Conservation (phyloP, 2,329 filamentous ascomycete genomes). For the Phyllosticta citrichinensis region DNA sequence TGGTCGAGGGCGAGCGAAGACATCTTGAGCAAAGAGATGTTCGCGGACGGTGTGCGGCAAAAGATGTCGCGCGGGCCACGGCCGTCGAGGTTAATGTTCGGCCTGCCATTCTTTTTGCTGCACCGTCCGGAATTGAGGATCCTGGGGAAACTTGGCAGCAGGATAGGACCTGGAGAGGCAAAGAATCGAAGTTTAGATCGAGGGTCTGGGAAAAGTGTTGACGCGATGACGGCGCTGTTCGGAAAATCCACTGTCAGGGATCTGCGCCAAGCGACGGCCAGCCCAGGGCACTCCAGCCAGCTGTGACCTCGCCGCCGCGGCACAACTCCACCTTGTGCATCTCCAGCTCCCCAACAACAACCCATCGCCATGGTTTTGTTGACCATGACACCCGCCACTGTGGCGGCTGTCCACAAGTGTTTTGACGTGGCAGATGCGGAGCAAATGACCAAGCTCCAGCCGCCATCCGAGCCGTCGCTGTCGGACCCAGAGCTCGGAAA, state of each 20-base stretch:
- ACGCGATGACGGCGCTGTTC: constrained; percentile 6
- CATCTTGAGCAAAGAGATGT: constrained; percentile 22
- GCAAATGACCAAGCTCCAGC: constrained; percentile 17
- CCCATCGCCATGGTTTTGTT: constrained; percentile 57
- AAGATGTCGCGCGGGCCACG: constrained; percentile 20
- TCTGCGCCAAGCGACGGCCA: constrained; percentile 1
- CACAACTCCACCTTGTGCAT: background rate
- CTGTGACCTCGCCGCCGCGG: background rate
- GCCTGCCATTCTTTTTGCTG: constrained; percentile 14
- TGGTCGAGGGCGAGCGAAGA: constrained; percentile 14
- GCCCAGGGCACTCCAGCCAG: background rate
- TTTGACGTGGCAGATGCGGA: constrained; percentile 14
- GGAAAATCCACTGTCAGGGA: constrained; percentile 10
- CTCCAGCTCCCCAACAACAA: background rate
- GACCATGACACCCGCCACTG: constrained; percentile 61
- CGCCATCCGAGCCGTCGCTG: constrained; percentile 40
- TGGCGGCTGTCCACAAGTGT: constrained; percentile 47
- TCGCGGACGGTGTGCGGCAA: constrained; percentile 14
- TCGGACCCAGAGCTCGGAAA: constrained; percentile 46
- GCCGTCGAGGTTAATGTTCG: constrained; percentile 25
- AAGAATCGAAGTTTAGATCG: constrained; percentile 4
- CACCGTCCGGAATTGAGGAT: background rate
- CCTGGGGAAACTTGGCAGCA: background rate
- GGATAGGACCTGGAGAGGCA: constrained; percentile 5
- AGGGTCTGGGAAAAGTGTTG: constrained; percentile 5